These are phyloP conservation scores for Pontederia crassipes DNA, from an alignment of 176 grass and related monocot species.

Conservation along the genomic window DNA sequence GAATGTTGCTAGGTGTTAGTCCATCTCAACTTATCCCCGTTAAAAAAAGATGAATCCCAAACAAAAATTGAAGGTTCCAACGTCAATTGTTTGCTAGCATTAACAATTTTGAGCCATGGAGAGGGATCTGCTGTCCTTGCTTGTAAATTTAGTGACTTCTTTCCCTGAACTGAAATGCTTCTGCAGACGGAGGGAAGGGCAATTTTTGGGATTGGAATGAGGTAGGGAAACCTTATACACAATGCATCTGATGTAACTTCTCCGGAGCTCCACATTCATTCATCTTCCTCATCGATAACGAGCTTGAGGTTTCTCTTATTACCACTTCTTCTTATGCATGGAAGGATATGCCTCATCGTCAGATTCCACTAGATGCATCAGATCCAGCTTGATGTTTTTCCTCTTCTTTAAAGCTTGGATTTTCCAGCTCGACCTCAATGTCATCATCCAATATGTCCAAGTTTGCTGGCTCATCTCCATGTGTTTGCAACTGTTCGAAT, in stretches of 20 bases:
- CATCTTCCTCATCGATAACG: constrained; percentile 51
- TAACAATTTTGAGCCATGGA: no score
- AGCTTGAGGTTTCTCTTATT: constrained; percentile 54
- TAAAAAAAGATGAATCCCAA: no score
- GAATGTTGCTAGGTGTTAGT: no score
- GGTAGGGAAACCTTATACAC: not conserved
- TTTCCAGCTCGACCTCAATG: constrained; percentile 29
- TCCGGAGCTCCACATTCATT: not conserved
- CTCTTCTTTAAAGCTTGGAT: constrained; percentile 8
- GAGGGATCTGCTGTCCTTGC: no score
- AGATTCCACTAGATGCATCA: constrained; percentile 28
- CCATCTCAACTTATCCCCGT: no score
- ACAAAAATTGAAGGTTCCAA: no score
- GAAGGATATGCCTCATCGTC: constrained; percentile 10
- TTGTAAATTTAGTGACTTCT: no score
- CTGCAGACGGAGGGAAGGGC: no score
- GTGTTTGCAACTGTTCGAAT: constrained; percentile 6
- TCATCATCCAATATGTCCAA: constrained; percentile 42
- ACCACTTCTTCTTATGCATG: constrained; percentile 21
- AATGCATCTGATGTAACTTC: not conserved
- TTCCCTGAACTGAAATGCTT: no score
- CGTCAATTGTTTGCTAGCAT: no score
- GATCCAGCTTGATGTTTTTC: not conserved
- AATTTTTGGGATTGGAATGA: no score
- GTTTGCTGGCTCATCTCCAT: constrained; percentile 22